phyloP scores from a whole-genome alignment of 306 rosid genomes.

The Bauhinia variegata region DNA sequence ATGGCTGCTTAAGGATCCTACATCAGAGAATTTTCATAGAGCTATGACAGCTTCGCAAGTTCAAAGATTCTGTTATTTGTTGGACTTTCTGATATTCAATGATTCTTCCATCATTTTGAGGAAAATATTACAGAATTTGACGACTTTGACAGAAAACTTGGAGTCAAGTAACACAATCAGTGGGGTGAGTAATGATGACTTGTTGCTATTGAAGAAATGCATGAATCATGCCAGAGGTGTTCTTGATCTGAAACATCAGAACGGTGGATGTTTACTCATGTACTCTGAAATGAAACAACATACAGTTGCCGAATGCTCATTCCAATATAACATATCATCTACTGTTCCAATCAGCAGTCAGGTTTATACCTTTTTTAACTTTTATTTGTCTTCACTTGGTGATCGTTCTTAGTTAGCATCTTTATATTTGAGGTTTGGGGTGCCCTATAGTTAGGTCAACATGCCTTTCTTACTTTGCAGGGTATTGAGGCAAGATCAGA shows the following conservation, averaged over 20 bases:
- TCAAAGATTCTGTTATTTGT: conserved; percentile 68
- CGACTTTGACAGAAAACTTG: conserved; percentile 45
- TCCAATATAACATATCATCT: conserved; percentile 39
- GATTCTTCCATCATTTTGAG: conserved; percentile 70
- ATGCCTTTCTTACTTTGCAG: conserved; percentile 48
- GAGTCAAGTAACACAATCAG: conserved; percentile 38
- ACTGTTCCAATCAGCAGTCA: conserved; percentile 44
- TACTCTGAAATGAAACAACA: conserved; percentile 43
- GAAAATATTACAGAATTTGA: conserved; percentile 64
- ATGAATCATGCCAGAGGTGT: conserved; percentile 53
- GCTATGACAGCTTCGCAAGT: conserved; percentile 60
- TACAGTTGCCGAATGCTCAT: conserved; percentile 41
- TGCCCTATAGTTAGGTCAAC: no score
- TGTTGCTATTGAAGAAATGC: conserved; percentile 51
- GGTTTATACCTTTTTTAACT: conserved; percentile 53
- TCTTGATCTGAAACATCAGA: conserved; percentile 45
- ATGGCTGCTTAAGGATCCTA: conserved; percentile 85
- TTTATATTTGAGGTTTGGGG: no score
- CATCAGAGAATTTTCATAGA: conserved; percentile 59
- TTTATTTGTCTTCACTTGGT: conserved; percentile 2
- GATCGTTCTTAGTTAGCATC: no score
- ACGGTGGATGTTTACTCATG: conserved; percentile 34
- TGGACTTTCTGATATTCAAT: conserved; percentile 67
- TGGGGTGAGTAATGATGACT: conserved; percentile 49
- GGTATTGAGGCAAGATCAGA: conserved; percentile 46